Percentiles rank a stretch among this genome's conserved stretches.
Conservation (phyloP, 352 stramenopile species). For the Pythium rhizo-oryzae region DNA sequence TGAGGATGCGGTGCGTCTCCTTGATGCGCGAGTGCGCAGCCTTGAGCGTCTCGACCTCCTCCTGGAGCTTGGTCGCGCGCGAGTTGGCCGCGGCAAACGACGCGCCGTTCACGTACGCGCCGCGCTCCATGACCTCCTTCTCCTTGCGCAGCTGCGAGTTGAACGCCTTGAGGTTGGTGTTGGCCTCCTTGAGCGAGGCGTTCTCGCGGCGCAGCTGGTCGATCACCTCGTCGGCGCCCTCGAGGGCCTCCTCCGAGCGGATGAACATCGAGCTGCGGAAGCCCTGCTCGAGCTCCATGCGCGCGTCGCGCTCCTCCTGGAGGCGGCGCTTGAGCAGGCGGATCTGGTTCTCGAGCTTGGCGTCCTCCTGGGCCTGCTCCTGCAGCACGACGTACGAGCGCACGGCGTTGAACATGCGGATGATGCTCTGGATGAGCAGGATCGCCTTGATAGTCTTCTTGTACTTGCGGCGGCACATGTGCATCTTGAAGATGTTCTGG, state of each 20-base stretch:
- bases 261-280: constrained; percentile 78
- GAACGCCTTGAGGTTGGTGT: constrained; percentile 83
- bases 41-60: constrained; percentile 84
- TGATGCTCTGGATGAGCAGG: constrained; percentile 76
- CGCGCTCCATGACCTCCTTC: constrained; percentile 90
- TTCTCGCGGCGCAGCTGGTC: constrained; percentile 85
- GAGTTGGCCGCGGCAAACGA: constrained; percentile 87
- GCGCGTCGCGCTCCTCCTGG: constrained; percentile 88
- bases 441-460: constrained; percentile 69
- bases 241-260: constrained; percentile 75
- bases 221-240: constrained; percentile 83
- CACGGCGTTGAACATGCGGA: constrained; percentile 81
- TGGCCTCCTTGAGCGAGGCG: constrained; percentile 80
- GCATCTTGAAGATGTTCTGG: constrained; percentile 87
- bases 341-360: constrained; percentile 97
- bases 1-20: constrained; percentile 80
- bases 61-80: constrained; percentile 83
- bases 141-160: constrained; percentile 86
- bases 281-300: constrained; percentile 80
- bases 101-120: constrained; percentile 85
- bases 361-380: constrained; percentile 92
- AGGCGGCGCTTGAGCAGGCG: constrained; percentile 91
- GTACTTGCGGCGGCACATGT: constrained; percentile 66
- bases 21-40: constrained; percentile 80
- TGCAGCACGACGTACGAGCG: constrained; percentile 75